Evolutionary conservation across 306 rosid species (phyloP).

Genomic region (Luffa aegyptiaca): DNA sequence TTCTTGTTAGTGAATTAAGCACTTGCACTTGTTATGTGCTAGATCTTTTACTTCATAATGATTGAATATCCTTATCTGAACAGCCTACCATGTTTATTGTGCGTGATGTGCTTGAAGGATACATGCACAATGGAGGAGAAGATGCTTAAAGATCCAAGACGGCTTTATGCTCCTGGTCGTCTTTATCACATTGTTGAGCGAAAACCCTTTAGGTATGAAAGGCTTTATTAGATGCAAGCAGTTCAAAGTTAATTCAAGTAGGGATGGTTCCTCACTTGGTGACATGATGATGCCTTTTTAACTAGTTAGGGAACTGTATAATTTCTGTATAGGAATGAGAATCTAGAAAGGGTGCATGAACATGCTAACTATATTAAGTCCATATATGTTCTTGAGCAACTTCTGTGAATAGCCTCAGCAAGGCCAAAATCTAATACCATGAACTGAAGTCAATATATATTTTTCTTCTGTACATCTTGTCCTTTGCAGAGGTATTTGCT

Average conservation of each 20-base stretch:
- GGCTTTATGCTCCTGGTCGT: conserved; percentile 93
- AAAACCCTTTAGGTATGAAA: conserved; percentile 73
- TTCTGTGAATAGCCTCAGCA: not conserved
- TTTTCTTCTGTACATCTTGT: not conserved
- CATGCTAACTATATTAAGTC: not conserved
- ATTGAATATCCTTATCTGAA: conserved; percentile 17
- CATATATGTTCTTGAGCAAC: not conserved
- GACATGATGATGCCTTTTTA: not conserved
- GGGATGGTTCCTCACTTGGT: not conserved
- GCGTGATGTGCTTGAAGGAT: conserved; percentile 81
- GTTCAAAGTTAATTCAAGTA: not conserved
- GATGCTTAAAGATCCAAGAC: conserved; percentile 83
- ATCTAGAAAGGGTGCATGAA: not conserved
- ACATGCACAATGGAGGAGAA: conserved; percentile 84
- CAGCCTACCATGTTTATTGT: conserved; percentile 93
- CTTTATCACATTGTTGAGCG: conserved; percentile 95
- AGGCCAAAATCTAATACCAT: not conserved
- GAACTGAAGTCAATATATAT: not conserved
- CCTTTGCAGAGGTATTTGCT: not conserved
- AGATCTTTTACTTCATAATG: not conserved
- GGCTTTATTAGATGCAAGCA: not conserved
- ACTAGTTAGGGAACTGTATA: not conserved
- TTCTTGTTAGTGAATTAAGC: not conserved
- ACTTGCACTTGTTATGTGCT: not conserved
- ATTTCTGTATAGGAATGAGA: not conserved